Evolutionary conservation across 73 alveolate species (phyloP).

Genomic region (Halteria grandinella): DNA sequence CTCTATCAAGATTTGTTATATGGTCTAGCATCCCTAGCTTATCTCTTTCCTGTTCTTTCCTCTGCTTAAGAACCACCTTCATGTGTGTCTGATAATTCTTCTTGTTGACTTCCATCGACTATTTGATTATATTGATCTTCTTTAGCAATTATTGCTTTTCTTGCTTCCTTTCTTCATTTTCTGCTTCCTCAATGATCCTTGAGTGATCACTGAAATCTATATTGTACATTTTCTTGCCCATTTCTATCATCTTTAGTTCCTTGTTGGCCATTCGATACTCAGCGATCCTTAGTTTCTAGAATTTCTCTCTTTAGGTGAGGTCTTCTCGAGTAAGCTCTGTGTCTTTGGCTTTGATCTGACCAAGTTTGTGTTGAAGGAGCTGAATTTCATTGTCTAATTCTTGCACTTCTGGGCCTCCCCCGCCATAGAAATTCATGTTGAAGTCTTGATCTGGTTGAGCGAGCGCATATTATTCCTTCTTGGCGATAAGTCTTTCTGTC

Average conservation of each 20-base stretch:
- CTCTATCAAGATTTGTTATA: neutral
- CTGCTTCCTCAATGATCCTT: neutral
- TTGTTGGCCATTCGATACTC: constrained; percentile 4
- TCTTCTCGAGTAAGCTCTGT: neutral
- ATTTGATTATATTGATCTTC: neutral
- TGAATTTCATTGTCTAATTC: neutral
- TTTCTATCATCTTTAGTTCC: constrained; percentile 16
- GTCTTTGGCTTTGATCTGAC: neutral
- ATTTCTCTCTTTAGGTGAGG: neutral
- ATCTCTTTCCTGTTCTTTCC: constrained; percentile 1
- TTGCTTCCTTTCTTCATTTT: neutral
- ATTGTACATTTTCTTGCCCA: constrained; percentile 2
- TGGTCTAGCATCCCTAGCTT: neutral
- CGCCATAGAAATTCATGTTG: too few relatives aligned
- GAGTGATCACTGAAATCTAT: neutral
- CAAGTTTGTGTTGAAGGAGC: neutral
- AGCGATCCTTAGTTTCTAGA: neutral
- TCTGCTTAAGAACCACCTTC: neutral
- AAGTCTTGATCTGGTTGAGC: neutral
- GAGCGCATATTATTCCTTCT: neutral
- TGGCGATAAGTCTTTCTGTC: neutral
- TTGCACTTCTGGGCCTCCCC: neutral
- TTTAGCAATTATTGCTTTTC: neutral
- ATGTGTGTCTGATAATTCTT: constrained; percentile 1
- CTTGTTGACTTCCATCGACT: constrained; percentile 5